phyloP scores from a whole-genome alignment of 257 asterid genomes.

The Jacaranda mimosifolia region DNA sequence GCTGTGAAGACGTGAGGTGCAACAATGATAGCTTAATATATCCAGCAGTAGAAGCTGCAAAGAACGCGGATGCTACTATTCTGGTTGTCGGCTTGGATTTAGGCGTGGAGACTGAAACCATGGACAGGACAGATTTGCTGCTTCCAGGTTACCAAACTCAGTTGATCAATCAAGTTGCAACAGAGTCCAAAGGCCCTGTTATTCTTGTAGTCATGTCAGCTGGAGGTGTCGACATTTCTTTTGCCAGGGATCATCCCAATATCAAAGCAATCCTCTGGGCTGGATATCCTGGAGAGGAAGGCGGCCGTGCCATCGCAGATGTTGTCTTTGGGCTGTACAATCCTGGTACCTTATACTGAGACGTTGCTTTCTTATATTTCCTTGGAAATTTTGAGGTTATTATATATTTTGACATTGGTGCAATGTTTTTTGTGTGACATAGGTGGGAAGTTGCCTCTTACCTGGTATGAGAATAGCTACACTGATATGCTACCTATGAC shows the following conservation, averaged over 20 bases:
- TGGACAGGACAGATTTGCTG: constrained; percentile 29
- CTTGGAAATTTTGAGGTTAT: no score
- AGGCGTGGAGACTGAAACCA: constrained; percentile 47
- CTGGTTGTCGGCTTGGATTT: constrained; percentile 49
- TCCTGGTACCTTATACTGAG: constrained; percentile 40
- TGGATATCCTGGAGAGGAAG: constrained; percentile 62
- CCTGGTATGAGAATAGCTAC: constrained; percentile 46
- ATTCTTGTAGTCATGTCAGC: constrained; percentile 56
- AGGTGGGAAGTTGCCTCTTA: constrained; percentile 57
- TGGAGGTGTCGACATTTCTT: constrained; percentile 53
- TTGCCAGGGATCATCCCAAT: constrained; percentile 40
- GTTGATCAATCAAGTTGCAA: constrained; percentile 46
- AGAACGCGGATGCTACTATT: constrained; percentile 48
- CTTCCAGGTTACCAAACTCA: constrained; percentile 55
- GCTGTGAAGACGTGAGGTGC: constrained; percentile 53
- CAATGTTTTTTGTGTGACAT: background rate
- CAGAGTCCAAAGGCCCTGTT: constrained; percentile 48
- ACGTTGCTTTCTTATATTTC: no score
- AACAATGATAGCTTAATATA: constrained; percentile 23
- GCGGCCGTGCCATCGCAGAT: constrained; percentile 58
- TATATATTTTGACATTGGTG: no score
- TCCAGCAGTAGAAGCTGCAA: constrained; percentile 50
- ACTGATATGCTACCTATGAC: constrained; percentile 47
- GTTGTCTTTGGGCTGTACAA: constrained; percentile 55
- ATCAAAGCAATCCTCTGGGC: constrained; percentile 55